phyloP scores from a whole-genome alignment of 1,139 yeast genomes.

The Sugiyamaella japonica region DNA sequence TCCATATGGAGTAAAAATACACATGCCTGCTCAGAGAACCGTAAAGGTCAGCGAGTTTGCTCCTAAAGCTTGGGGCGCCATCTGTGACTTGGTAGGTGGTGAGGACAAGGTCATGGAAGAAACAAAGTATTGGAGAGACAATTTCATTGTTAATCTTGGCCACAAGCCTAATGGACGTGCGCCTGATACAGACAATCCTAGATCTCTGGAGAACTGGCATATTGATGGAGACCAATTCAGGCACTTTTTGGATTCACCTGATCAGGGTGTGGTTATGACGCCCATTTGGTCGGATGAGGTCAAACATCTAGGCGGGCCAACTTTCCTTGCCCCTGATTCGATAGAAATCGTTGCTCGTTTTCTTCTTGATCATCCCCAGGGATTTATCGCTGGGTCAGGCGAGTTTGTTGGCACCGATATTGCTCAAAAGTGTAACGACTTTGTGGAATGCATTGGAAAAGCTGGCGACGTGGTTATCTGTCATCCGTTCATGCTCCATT shows the following conservation, averaged over 20 bases:
- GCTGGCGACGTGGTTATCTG: constrained; percentile 18
- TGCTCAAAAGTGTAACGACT: constrained; percentile 16
- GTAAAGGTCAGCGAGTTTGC: constrained; percentile 19
- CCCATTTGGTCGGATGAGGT: constrained; percentile 20
- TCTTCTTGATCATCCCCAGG: constrained; percentile 17
- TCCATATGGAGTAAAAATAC: constrained; percentile 18
- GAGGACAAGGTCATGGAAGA: constrained; percentile 16
- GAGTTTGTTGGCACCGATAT: constrained; percentile 3
- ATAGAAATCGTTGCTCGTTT: constrained; percentile 16
- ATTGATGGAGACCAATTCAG: constrained; percentile 19
- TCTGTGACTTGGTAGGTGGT: constrained; percentile 21
- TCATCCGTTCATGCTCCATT: constrained; percentile 21
- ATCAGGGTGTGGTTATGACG: constrained; percentile 18
- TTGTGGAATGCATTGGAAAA: constrained; percentile 18
- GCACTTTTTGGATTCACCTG: constrained; percentile 21
- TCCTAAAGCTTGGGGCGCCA: constrained; percentile 21
- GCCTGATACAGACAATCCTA: constrained; percentile 13
- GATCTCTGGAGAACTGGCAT: constrained; percentile 19
- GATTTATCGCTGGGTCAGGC: constrained; percentile 11
- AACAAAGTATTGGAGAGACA: constrained; percentile 19
- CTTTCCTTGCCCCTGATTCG: constrained; percentile 20
- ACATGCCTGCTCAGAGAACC: constrained; percentile 19
- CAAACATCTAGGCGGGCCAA: constrained; percentile 18
- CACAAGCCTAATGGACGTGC: constrained; percentile 3
- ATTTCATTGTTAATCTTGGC: constrained; percentile 21